Evolutionary conservation across 139 green algal genomes (phyloP).

Genomic region (Chlamydomonas eustigma): DNA sequence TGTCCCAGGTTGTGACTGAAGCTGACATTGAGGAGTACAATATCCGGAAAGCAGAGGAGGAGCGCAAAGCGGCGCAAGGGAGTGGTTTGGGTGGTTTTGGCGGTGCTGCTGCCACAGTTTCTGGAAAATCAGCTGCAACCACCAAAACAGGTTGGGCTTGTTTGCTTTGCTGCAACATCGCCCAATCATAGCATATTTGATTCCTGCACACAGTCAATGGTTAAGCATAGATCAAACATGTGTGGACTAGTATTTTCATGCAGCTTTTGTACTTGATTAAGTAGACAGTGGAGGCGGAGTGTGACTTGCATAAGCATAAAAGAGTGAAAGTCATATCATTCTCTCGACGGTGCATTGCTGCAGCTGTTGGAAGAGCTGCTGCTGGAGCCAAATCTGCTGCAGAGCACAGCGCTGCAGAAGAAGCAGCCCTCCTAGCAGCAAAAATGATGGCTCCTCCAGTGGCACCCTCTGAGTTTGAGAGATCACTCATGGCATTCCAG

Average conservation of each 20-base stretch:
- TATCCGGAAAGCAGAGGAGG: slow-evolving; percentile 23
- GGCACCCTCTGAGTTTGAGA: slow-evolving; percentile 34
- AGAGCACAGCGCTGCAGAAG: not conserved
- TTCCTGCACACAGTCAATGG: too few species aligned
- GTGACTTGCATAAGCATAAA: too few species aligned
- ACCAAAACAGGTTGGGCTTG: not conserved
- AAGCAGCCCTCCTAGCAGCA: slow-evolving; percentile 24
- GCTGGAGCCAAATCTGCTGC: not conserved
- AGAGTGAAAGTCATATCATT: too few species aligned
- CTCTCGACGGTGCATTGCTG: too few species aligned
- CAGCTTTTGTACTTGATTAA: too few species aligned
- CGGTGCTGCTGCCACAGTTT: not conserved
- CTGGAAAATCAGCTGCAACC: not conserved
- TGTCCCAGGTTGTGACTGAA: slow-evolving; percentile 28
- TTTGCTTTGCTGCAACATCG: not conserved
- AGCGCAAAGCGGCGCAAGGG: slow-evolving; percentile 30
- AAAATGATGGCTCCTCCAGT: slow-evolving; percentile 38
- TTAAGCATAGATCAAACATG: too few species aligned
- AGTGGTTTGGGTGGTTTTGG: slow-evolving; percentile 35
- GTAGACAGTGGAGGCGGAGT: too few species aligned
- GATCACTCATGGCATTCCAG: slow-evolving; percentile 4
- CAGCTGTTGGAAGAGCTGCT: too few species aligned
- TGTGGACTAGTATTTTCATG: too few species aligned
- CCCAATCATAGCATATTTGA: too few species aligned
- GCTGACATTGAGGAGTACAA: slow-evolving; percentile 34